Evolutionary conservation across 257 asterid species (phyloP), one percentile per base, ranked within the genome.

Genomic region (Solanum tacnaense): DNA sequence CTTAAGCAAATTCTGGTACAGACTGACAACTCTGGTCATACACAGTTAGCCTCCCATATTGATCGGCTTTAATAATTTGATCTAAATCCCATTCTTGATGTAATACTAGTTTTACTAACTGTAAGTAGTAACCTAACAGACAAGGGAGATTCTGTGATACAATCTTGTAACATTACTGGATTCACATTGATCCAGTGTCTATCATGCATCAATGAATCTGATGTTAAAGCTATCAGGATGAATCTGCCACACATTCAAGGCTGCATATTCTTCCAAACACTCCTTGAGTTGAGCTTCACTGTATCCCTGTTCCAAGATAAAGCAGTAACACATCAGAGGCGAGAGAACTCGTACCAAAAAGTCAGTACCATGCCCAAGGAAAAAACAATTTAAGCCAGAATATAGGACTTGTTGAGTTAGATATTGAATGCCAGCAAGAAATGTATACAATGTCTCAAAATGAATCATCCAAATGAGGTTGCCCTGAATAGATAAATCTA

Each of bases 191-290:
- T 49, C 29, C 13, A 3, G 38, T 81, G 70, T 34, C 41, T 21
- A 86, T 94, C 92, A 95, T 73, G 92, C 96, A 92, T 95, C 98
- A 32, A 94, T 93, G 89, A 94, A 93, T 87, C 98, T 94, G 90
- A 96, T 95, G 89, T 97, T 98, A 13, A 97, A 97, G 44, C 98
- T 94, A 94, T 94, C 92, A 12, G 99, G 99, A 89, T 97, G 98
- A 89, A 97, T 96, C 95, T 97, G 99, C 99, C 99, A 96, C 88
- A 95, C 98, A 75, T 97, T 97, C 72, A 97, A 90, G 88, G 99
- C 98, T 85, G 99, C 99, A 73, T 96, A 97, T 90, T 97, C 99
- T 92, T 97, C 99, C 72, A 97, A 89, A 85, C 99, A 96, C 88
- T 97, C 98, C 90, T 96, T 97, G 89, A 97, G 88, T 92, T 97